Conservation (phyloP, 202 grass and related monocot genomes). For the Eragrostis tef region DNA sequence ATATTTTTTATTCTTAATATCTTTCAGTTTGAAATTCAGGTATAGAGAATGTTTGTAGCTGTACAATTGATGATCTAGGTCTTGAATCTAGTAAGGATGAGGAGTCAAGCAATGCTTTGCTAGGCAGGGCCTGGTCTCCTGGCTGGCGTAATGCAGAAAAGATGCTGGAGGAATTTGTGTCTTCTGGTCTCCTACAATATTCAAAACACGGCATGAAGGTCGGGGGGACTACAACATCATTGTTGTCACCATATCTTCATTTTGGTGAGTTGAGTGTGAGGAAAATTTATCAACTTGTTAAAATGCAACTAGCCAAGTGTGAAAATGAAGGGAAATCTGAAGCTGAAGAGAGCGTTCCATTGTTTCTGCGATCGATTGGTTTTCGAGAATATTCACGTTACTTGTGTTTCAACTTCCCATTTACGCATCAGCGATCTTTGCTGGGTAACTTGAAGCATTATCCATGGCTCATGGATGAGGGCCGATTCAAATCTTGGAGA, state of each 20-base stretch:
- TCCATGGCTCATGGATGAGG: slow-evolving; percentile 73
- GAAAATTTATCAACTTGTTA: slow-evolving; percentile 69
- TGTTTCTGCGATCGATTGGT: slow-evolving; percentile 79
- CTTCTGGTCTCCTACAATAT: slow-evolving; percentile 66
- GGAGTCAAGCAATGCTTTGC: slow-evolving; percentile 85
- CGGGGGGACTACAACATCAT: slow-evolving; percentile 67
- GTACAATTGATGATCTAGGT: slow-evolving; percentile 68
- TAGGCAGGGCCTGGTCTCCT: slow-evolving; percentile 79
- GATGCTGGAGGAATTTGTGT: slow-evolving; percentile 66
- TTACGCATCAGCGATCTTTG: slow-evolving; percentile 73
- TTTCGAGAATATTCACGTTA: slow-evolving; percentile 93
- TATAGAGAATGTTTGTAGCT: slow-evolving; percentile 53
- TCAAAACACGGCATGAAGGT: slow-evolving; percentile 72
- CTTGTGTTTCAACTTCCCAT: slow-evolving; percentile 89
- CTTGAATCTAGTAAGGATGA: slow-evolving; percentile 81
- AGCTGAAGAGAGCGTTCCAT: slow-evolving; percentile 62
- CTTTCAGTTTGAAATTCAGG: slow-evolving; percentile 56
- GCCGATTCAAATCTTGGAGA: slow-evolving; percentile 78
- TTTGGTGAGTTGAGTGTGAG: slow-evolving; percentile 87
- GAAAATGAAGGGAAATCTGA: slow-evolving; percentile 63
- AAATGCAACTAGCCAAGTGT: slow-evolving; percentile 67
- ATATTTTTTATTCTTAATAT: slow-evolving; percentile 49
- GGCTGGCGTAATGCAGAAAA: slow-evolving; percentile 81
- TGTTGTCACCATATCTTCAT: slow-evolving; percentile 85
- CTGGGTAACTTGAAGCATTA: slow-evolving; percentile 77